Conservation (phyloP, 345 rosid genomes). For the Camelina sativa region DNA sequence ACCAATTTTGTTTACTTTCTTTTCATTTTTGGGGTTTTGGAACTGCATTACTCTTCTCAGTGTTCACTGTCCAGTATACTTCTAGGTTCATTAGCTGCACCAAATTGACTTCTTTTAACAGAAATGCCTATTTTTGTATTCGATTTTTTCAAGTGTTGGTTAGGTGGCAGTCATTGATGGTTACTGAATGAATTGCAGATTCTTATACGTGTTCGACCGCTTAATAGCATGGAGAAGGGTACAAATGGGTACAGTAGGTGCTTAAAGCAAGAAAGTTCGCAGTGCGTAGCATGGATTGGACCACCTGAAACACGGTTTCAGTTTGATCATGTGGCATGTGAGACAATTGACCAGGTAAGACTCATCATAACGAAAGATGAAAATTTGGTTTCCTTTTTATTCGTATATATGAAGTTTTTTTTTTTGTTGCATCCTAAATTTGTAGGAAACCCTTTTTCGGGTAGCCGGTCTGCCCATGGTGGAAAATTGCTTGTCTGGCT, state of each 20-base stretch:
- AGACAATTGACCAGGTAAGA: constrained; percentile 85
- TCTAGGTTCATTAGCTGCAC: constrained; percentile 23
- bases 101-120: constrained; percentile 13
- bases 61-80: background rate
- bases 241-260: constrained; percentile 76
- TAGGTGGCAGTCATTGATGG: constrained; percentile 8
- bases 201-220: constrained; percentile 86
- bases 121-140: background rate
- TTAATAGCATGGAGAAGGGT: constrained; percentile 78
- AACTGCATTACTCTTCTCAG: constrained; percentile 17
- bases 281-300: constrained; percentile 80
- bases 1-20: constrained; percentile 9
- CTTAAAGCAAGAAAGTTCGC: constrained; percentile 89
- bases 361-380: background rate
- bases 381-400: background rate
- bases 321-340: constrained; percentile 94
- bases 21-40: background rate
- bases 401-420: constrained; percentile 10
- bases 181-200: constrained; percentile 51
- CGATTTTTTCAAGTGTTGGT: background rate
- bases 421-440: constrained; percentile 14
- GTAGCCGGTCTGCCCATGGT: constrained; percentile 94
- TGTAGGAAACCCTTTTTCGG: constrained; percentile 86
- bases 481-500: constrained; percentile 96
- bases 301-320: constrained; percentile 87